Percentiles rank a stretch among this genome's conserved stretches.
Evolutionary conservation across 2,329 filamentous ascomycete genomes (phyloP).

Genomic region (Calonectria pteridis): DNA sequence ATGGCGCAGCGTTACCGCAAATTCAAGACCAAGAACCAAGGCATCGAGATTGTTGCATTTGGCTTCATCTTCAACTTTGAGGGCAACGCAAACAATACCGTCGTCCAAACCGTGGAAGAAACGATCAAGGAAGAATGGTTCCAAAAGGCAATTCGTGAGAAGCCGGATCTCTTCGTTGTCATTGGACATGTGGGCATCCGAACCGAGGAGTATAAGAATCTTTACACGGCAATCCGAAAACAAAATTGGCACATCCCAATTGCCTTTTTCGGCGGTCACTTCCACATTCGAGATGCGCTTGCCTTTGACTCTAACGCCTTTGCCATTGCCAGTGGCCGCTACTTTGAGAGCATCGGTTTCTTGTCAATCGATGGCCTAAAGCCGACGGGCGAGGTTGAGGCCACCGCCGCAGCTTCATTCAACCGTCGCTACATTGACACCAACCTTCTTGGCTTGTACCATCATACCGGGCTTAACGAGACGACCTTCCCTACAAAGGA

Average conservation of each 20-base stretch:
- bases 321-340: slow-evolving; percentile 88
- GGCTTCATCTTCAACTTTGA: slow-evolving; percentile 97
- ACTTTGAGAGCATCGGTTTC: slow-evolving; percentile 96
- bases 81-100: slow-evolving; percentile 89
- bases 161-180: slow-evolving; percentile 89
- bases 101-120: slow-evolving; percentile 83
- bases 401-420: slow-evolving; percentile 67
- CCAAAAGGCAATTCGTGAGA: slow-evolving; percentile 83
- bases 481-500: slow-evolving; percentile 81
- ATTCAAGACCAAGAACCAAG: slow-evolving; percentile 92
- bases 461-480: slow-evolving; percentile 81
- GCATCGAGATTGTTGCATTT: slow-evolving; percentile 86
- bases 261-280: slow-evolving; percentile 91
- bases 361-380: slow-evolving; percentile 81
- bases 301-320: slow-evolving; percentile 83
- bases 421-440: slow-evolving; percentile 91
- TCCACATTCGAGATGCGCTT: slow-evolving; percentile 87
- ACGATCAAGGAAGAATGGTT: slow-evolving; percentile 92
- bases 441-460: slow-evolving; percentile 85
- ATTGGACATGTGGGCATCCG: slow-evolving; percentile 87
- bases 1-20: slow-evolving; percentile 87
- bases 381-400: slow-evolving; percentile 44
- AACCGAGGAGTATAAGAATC: slow-evolving; percentile 81
- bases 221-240: slow-evolving; percentile 83
- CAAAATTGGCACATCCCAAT: slow-evolving; percentile 86